Evolutionary conservation across 2,329 filamentous ascomycete genomes (phyloP).

Genomic region (Microsporum audouinii): DNA sequence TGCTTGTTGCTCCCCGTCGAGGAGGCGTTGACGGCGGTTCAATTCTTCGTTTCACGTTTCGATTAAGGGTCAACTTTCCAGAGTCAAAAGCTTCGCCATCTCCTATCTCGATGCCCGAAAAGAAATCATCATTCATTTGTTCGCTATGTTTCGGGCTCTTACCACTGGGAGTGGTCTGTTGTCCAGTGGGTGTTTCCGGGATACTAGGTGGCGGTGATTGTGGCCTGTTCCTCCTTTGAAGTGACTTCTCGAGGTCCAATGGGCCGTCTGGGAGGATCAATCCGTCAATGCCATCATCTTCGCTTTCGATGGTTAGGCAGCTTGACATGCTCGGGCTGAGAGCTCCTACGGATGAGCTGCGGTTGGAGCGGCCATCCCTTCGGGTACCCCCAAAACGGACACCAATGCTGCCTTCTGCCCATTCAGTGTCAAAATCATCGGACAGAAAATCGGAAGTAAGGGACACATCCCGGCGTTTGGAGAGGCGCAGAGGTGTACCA

Average conservation of each 20-base stretch:
- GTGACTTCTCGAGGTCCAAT: constrained; percentile 66
- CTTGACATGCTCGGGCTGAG: constrained; percentile 89
- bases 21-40: constrained; percentile 57
- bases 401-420: constrained; percentile 85
- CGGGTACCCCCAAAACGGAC: constrained; percentile 80
- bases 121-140: constrained; percentile 56
- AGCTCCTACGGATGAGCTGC: constrained; percentile 77
- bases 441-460: constrained; percentile 49
- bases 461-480: constrained; percentile 48
- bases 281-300: constrained; percentile 86
- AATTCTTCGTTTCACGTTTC: constrained; percentile 80
- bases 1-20: constrained; percentile 61
- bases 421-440: constrained; percentile 72
- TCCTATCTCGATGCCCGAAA: constrained; percentile 76
- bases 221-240: constrained; percentile 53
- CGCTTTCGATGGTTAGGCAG: constrained; percentile 81
- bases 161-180: constrained; percentile 5
- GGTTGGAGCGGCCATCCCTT: constrained; percentile 64
- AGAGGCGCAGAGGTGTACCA: constrained; percentile 52
- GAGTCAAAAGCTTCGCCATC: constrained; percentile 71
- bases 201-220: constrained; percentile 26
- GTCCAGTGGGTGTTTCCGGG: constrained; percentile 23
- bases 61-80: constrained; percentile 72
- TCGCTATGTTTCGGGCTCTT: constrained; percentile 14
- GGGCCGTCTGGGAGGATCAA: constrained; percentile 73